Evolutionary conservation across 352 stramenopile genomes (phyloP).

Genomic region (Phytopythium aichiense): DNA sequence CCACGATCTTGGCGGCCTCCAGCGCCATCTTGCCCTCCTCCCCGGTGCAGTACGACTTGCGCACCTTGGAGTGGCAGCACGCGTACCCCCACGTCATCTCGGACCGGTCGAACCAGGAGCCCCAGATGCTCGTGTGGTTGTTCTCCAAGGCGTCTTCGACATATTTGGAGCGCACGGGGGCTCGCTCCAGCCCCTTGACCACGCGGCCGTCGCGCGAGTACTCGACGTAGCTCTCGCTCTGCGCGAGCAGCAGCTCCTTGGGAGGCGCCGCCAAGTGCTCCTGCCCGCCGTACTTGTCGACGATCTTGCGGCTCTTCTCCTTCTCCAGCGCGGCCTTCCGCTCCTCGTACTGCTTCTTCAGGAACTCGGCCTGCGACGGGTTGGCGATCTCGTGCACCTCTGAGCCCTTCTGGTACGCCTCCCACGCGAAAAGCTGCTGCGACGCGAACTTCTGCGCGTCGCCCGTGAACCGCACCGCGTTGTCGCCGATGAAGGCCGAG

Average conservation of each 20-base stretch:
- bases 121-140: slow-evolving; percentile 97
- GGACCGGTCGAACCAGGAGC: slow-evolving; percentile 95
- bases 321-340: slow-evolving; percentile 65
- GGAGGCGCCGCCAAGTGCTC: slow-evolving; percentile 88
- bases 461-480: slow-evolving; percentile 91
- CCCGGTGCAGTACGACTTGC: slow-evolving; percentile 96
- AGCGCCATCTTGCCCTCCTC: slow-evolving; percentile 89
- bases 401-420: slow-evolving; percentile 88
- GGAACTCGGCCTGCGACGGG: slow-evolving; percentile 94
- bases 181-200: slow-evolving; percentile 72
- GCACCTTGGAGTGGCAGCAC: slow-evolving; percentile 95
- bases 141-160: slow-evolving; percentile 96
- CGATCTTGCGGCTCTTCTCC: slow-evolving; percentile 68
- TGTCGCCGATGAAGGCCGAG: slow-evolving; percentile 94
- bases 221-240: slow-evolving; percentile 90
- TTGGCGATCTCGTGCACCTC: slow-evolving; percentile 96
- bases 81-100: slow-evolving; percentile 96
- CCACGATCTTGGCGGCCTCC: slow-evolving; percentile 69
- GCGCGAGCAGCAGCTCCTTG: slow-evolving; percentile 77
- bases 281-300: slow-evolving; percentile 96
- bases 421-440: slow-evolving; percentile 96
- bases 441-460: slow-evolving; percentile 92
- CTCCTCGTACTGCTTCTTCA: slow-evolving; percentile 93
- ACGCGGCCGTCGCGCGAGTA: slow-evolving; percentile 93
- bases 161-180: slow-evolving; percentile 94